Base-by-base conservation (phyloP, 805 yeast species). In the Suhomyces sp. region DNA sequence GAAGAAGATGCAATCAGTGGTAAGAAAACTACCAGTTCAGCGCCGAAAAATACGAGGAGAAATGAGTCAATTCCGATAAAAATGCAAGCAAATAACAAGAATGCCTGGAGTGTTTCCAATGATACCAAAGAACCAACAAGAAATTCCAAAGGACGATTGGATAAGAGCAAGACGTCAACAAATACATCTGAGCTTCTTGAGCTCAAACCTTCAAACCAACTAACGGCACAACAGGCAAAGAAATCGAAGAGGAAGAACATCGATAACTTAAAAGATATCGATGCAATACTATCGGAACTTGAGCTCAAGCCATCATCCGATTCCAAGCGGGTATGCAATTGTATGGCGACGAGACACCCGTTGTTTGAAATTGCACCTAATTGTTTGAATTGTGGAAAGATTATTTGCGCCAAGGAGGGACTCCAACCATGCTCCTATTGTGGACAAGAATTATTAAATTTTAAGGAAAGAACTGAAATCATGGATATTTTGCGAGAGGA, bases 341-440 rank as follows among this genome's bases (percentile, higher is more conserved):
- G 98, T 53, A 85, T 82, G 79, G 97, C 91, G 1, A 76, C 83
- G 0, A 68, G 84, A 40, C 98, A 93, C 53, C 95, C 96, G 3
- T 62, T 93, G 19, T 83, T 88, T 43, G 95, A 86, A 38, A 74
- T 83, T 44, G 93, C 95, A 2, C 98, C 98, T 1, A 93, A 93
- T 55, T 93, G 99, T 51, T 61, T 93, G 25, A 80, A 83, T 40
- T 93, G 99, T 57, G 99, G 99, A 8, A 86, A 88, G 57, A 86
- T 93, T 26, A 86, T 93, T 2, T 93, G 99, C 64, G 72, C 74
- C 4, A 81, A 81, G 47, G 98, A 93, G 53, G 98, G 98, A 0
- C 64, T 87, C 16, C 93, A 90, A 40, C 93, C 93, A 3, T 93
- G 99, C 53, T 74, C 93, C 2, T 83, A 63, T 43, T 93, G 98